Conservation (phyloP, 2,329 filamentous ascomycete genomes). For the Sodiomyces alkalinus region DNA sequence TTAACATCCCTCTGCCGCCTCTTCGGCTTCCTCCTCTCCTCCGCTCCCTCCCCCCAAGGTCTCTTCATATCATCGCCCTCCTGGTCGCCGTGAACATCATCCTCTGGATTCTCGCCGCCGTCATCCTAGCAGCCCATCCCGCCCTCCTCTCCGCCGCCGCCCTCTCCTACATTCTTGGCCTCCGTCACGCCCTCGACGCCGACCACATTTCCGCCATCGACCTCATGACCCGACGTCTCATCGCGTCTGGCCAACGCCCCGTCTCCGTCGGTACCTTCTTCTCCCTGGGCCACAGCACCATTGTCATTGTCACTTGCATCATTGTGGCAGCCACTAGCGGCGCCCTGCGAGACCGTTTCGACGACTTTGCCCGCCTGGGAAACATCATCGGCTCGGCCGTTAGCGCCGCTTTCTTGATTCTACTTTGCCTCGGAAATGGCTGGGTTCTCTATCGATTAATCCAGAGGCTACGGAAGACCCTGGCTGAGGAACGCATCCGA, state of each 20-base stretch:
- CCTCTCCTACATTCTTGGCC: conserved; percentile 73
- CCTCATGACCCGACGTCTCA: conserved; percentile 78
- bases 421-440: conserved; percentile 69
- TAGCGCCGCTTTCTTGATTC: conserved; percentile 65
- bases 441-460: conserved; percentile 74
- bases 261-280: conserved; percentile 93
- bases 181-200: conserved; percentile 94
- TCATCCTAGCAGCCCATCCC: conserved; percentile 37
- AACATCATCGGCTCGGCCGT: conserved; percentile 83
- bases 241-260: conserved; percentile 71
- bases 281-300: conserved; percentile 82
- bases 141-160: conserved; percentile 64
- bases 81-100: conserved; percentile 35
- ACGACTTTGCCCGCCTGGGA: conserved; percentile 63
- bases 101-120: conserved; percentile 37
- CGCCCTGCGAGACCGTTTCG: conserved; percentile 67
- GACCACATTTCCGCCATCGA: conserved; percentile 83
- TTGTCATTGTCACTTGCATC: conserved; percentile 80
- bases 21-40: conserved; percentile 14
- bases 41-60: conserved; percentile 14
- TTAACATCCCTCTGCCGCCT: background rate
- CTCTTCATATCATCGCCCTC: conserved; percentile 32
- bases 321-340: conserved; percentile 85
- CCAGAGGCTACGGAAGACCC: conserved; percentile 46
- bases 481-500: conserved; percentile 24